phyloP scores from a whole-genome alignment of 192 early-diverging fungal genomes.

The Entomortierella chlamydospora region DNA sequence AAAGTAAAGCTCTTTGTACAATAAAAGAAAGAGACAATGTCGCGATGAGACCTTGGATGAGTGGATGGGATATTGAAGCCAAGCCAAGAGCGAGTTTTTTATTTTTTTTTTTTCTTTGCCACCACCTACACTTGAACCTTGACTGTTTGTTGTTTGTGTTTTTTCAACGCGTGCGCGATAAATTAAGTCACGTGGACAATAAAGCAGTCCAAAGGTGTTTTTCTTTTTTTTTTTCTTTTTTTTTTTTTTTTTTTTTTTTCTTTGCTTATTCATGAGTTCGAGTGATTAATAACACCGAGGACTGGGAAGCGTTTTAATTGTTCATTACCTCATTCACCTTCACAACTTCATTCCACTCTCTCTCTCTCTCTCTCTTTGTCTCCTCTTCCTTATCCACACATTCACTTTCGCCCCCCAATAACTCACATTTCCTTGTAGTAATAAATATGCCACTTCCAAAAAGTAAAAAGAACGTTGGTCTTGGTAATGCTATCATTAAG shows the following conservation, averaged over 20 bases:
- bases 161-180: too few species aligned
- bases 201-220: slow-evolving; percentile 12
- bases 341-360: background rate
- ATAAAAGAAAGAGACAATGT: too few species aligned
- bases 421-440: too few species aligned
- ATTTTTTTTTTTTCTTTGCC: too few species aligned
- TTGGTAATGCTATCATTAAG: slow-evolving; percentile 60
- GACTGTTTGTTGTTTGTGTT: too few species aligned
- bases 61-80: too few species aligned
- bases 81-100: too few species aligned
- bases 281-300: background rate
- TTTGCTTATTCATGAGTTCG: background rate
- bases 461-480: slow-evolving; percentile 59
- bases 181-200: too few species aligned
- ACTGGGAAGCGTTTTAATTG: background rate
- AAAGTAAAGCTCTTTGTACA: too few species aligned
- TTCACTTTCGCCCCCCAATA: too few species aligned
- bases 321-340: background rate
- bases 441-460: slow-evolving; percentile 51
- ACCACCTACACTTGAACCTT: too few species aligned
- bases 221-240: slow-evolving; percentile 36
- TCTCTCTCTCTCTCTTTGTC: background rate
- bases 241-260: slow-evolving; percentile 13
- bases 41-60: too few species aligned
- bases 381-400: background rate